Evolutionary conservation across 805 yeast species (phyloP), one percentile per base, ranked within the genome.

Genomic region (Yamadazyma sp.): DNA sequence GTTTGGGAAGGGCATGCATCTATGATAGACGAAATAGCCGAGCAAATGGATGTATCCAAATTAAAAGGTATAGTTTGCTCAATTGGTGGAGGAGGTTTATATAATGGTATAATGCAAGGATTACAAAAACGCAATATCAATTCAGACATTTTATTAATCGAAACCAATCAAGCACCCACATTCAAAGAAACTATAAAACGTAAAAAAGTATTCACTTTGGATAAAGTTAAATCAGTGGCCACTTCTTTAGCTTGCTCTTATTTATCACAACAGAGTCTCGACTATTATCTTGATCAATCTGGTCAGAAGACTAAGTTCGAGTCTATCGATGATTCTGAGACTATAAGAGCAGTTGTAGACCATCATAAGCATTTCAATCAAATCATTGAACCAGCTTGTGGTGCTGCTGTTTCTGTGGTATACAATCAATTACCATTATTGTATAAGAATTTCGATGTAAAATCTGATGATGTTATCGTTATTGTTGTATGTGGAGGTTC

Each of bases 41-140:
- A 30, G 3, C 37, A 35, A 11, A 9, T 35, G 14, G 28, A 30
- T 5, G 33, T 36, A 9, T 10, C 39, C 4, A 38, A 38, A 22
- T 26, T 42, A 14, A 55, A 50, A 36, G 64, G 56, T 0, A 44
- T 60, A 1, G 62, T 57, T 2, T 56, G 62, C 40, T 53, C 61
- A 18, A 55, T 53, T 21, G 66, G 66, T 6, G 66, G 66, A 7
- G 66, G 66, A 4, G 65, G 66, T 2, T 45, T 60, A n/a, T 60
- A 57, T 44, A 56, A 53, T 39, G 66, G 66, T 1, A 40, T 60
- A 2, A 46, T 55, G 16, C 43, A 42, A 9, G 66, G 63, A 10
- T 40, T 58, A 13, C 24, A 37, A 5, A 20, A 20, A 5, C 42
- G 52, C 23, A 43, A 48, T 18, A 19, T 27, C 8, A 15, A 33